Conservation (phyloP, 225 moss, liverwort and hornwort species). For the Climacium dendroides region DNA sequence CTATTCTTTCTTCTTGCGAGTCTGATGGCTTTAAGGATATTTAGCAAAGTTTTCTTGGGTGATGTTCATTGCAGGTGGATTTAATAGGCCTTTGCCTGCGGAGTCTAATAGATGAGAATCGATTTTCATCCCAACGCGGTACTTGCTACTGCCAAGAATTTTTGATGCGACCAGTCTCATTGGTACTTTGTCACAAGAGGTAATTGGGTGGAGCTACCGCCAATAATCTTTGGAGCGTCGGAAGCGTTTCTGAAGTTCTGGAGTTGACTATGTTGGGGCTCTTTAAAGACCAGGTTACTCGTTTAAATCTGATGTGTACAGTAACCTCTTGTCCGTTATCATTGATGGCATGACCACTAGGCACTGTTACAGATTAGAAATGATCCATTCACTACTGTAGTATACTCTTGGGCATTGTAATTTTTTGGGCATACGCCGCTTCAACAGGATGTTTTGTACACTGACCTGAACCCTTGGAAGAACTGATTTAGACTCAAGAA, state of each 20-base stretch:
- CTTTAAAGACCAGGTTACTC: background rate
- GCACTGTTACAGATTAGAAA: background rate
- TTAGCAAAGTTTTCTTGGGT: background rate
- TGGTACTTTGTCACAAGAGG: background rate
- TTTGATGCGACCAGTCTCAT: background rate
- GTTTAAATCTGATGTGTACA: background rate
- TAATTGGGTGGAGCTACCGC: background rate
- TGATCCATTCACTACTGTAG: background rate
- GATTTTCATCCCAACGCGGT: background rate
- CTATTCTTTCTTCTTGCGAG: background rate
- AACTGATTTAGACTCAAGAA: background rate
- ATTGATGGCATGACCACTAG: background rate
- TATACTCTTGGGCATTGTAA: background rate
- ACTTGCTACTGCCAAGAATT: background rate
- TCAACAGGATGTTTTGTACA: background rate
- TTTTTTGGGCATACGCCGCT: background rate
- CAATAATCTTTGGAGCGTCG: background rate
- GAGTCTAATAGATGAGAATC: constrained; percentile 83
- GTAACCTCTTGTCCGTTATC: background rate
- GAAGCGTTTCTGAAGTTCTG: background rate
- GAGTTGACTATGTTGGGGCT: background rate
- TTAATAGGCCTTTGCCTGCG: constrained; percentile 92
- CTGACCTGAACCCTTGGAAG: background rate
- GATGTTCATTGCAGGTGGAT: constrained; percentile 47
- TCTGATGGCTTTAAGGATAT: background rate